Evolutionary conservation across 2,329 filamentous ascomycete species (phyloP).

Genomic region (Sordariomycetes sp.): DNA sequence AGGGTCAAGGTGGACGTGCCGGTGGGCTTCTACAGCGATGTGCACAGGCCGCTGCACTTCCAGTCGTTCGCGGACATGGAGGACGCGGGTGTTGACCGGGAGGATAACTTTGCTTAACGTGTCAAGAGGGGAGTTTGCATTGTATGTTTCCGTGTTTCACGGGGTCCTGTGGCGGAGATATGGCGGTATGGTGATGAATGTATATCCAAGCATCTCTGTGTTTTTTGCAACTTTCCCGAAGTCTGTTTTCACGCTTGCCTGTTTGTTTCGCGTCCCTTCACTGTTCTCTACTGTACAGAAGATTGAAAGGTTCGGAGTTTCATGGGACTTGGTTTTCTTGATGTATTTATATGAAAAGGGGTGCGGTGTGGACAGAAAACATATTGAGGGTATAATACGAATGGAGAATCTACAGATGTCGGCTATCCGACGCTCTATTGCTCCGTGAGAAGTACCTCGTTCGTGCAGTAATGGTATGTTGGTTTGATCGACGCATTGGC

Average conservation of each 20-base stretch:
- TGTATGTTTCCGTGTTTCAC: not conserved
- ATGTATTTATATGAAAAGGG: not conserved
- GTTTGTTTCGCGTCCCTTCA: not conserved
- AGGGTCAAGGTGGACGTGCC: slow-evolving; percentile 93
- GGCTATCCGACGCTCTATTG: not conserved
- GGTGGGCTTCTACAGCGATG: slow-evolving; percentile 76
- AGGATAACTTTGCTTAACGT: slow-evolving; percentile 81
- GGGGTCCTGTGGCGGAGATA: not conserved
- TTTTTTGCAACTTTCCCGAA: not conserved
- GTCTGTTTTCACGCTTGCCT: not conserved
- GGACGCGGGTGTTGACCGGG: slow-evolving; percentile 88
- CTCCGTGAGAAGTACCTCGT: too few species aligned
- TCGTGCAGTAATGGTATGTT: too few species aligned
- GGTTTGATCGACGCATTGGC: too few species aligned
- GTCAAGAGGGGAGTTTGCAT: not conserved
- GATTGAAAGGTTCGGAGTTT: not conserved
- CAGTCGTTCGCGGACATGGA: slow-evolving; percentile 95
- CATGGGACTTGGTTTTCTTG: not conserved
- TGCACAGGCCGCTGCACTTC: slow-evolving; percentile 90
- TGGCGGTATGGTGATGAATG: not conserved
- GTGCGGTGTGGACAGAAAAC: not conserved
- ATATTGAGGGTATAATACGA: not conserved
- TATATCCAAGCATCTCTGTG: not conserved
- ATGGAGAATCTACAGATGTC: not conserved
- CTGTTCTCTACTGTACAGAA: not conserved